These are phyloP conservation scores for Termitomyces sp. DNA, from an alignment of 768 basidiomycete genomes.

Conservation along the genomic window DNA sequence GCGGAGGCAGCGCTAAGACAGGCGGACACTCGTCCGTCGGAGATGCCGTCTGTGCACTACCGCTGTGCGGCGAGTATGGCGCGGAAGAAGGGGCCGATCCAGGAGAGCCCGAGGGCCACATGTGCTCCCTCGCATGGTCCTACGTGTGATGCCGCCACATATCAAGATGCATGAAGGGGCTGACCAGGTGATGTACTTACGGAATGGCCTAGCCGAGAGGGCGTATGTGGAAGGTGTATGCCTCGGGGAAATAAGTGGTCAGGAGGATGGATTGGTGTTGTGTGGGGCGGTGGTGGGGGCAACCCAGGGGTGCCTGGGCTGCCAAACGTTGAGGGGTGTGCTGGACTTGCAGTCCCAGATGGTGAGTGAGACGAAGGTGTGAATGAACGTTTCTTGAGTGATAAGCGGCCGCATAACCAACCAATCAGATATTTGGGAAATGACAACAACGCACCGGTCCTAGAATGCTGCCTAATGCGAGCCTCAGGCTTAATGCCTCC, in stretches of 20 bases:
- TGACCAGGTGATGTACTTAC: conserved; percentile 14
- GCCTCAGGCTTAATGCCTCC: conserved; percentile 51
- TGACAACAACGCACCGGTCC: conserved; percentile 45
- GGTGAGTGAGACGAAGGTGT: conserved; percentile 43
- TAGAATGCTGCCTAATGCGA: conserved; percentile 61
- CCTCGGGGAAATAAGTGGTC: conserved; percentile 28
- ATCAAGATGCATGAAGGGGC: conserved; percentile 2
- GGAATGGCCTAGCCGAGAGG: conserved; percentile 21
- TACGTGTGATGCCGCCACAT: conserved; percentile 4
- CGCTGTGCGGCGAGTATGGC: conserved; percentile 10
- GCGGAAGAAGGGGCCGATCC: conserved; percentile 14
- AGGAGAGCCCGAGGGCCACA: conserved; percentile 12
- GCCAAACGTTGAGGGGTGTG: conserved; percentile 34
- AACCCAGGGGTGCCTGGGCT: conserved; percentile 19
- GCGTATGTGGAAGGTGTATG: conserved; percentile 20
- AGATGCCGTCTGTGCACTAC: conserved; percentile 9
- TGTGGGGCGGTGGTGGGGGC: conserved; percentile 26
- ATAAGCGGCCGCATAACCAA: conserved; percentile 11
- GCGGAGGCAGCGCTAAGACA: conserved; percentile 14
- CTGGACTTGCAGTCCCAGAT: conserved; percentile 52
- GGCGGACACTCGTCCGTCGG: conserved; percentile 16
- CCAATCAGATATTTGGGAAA: conserved; percentile 13
- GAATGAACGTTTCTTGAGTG: conserved; percentile 49
- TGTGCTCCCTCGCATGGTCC: conserved; percentile 15
- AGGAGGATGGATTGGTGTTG: conserved; percentile 23